These are phyloP conservation scores for Forsythia suspensa DNA, from an alignment of 257 asterid genomes.

Conservation along the genomic window DNA sequence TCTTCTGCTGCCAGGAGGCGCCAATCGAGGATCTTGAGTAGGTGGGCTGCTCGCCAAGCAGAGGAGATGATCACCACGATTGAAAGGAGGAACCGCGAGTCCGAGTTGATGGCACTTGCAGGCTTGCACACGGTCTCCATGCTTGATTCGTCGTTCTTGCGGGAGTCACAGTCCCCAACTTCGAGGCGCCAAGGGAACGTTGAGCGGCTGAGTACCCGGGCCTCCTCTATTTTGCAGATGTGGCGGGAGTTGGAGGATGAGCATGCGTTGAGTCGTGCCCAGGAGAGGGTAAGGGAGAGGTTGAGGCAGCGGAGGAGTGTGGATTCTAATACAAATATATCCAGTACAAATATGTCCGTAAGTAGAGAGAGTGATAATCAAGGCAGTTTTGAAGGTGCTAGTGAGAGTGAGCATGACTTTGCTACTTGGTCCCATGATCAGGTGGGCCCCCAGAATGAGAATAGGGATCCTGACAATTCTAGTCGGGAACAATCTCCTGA, in stretches of 20 bases:
- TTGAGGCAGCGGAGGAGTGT: slow-evolving; percentile 45
- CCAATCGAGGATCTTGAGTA: slow-evolving; percentile 58
- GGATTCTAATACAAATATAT: slow-evolving; percentile 39
- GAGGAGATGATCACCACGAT: slow-evolving; percentile 64
- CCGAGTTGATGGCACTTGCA: slow-evolving; percentile 60
- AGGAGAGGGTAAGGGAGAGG: slow-evolving; percentile 57
- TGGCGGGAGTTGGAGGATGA: slow-evolving; percentile 75
- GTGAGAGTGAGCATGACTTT: slow-evolving; percentile 50
- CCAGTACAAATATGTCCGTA: slow-evolving; percentile 40
- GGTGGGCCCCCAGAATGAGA: slow-evolving; percentile 37
- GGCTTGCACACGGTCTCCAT: slow-evolving; percentile 60
- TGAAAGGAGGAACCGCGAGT: slow-evolving; percentile 60
- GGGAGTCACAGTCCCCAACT: slow-evolving; percentile 56
- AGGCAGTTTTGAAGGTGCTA: slow-evolving; percentile 45
- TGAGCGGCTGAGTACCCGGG: slow-evolving; percentile 52
- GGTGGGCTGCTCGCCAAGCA: slow-evolving; percentile 67
- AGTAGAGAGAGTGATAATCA: slow-evolving; percentile 44
- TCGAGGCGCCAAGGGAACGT: slow-evolving; percentile 48
- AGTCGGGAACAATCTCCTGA: slow-evolving; percentile 97
- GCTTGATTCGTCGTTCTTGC: slow-evolving; percentile 62
- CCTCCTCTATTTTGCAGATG: slow-evolving; percentile 61
- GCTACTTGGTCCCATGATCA: slow-evolving; percentile 49
- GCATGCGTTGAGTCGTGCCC: slow-evolving; percentile 51
- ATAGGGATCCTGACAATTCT: slow-evolving; percentile 53
- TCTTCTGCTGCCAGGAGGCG: slow-evolving; percentile 94